Conservation (phyloP, 192 early-diverging fungal species). For the Linnemannia zychae region DNA sequence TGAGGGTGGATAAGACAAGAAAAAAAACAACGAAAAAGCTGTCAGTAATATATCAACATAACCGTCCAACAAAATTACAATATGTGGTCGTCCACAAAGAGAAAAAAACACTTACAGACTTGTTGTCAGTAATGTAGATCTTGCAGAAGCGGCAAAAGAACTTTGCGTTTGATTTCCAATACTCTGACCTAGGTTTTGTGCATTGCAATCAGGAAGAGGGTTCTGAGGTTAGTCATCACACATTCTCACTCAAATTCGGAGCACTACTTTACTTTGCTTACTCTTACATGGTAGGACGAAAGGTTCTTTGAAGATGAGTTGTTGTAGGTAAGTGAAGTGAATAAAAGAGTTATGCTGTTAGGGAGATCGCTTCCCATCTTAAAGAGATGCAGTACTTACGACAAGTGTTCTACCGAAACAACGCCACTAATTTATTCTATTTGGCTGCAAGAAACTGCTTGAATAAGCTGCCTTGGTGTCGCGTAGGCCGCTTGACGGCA, state of each 20-base stretch:
- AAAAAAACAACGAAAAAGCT: too few species aligned
- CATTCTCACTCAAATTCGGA: too few species aligned
- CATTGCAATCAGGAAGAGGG: too few species aligned
- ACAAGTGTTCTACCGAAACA: background rate
- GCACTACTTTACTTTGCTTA: too few species aligned
- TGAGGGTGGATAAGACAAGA: background rate
- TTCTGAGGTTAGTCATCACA: too few species aligned
- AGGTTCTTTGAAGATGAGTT: too few species aligned
- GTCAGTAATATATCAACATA: too few species aligned
- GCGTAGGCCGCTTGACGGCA: slow-evolving; percentile 39
- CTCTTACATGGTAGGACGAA: background rate
- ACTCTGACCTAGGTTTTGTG: slow-evolving; percentile 58
- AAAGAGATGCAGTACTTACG: background rate
- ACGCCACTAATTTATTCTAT: background rate
- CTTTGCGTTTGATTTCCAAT: slow-evolving; percentile 82
- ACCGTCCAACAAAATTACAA: too few species aligned
- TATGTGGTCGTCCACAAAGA: background rate
- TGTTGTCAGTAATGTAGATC: slow-evolving; percentile 87
- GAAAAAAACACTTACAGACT: slow-evolving; percentile 66
- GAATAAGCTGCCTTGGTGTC: slow-evolving; percentile 40
- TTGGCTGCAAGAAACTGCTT: slow-evolving; percentile 34
- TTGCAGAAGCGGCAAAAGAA: slow-evolving; percentile 90
- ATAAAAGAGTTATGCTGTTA: too few species aligned
- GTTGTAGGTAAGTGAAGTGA: too few species aligned
- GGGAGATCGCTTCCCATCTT: too few species aligned